These are phyloP conservation scores for Evansstolkia leycettana DNA, from an alignment of 495 filamentous ascomycete species.

Conservation along the genomic window DNA sequence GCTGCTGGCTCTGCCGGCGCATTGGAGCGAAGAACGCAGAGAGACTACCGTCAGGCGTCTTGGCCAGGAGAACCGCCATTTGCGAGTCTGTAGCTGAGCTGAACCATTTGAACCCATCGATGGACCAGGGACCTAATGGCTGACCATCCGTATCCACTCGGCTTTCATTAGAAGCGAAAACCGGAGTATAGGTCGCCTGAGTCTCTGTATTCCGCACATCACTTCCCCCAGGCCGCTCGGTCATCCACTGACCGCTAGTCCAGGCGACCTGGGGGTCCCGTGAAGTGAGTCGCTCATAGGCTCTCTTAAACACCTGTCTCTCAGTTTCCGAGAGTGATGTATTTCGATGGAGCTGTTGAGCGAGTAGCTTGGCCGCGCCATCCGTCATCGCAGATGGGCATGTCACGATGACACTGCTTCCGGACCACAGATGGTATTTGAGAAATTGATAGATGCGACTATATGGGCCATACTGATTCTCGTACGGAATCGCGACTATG, in stretches of 20 bases:
- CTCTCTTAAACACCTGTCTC: constrained; percentile 32
- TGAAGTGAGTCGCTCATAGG: constrained; percentile 37
- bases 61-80: constrained; percentile 49
- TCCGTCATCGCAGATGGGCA: constrained; percentile 53
- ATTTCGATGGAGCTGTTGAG: constrained; percentile 29
- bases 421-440: constrained; percentile 45
- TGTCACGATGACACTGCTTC: constrained; percentile 39
- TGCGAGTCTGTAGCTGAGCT: constrained; percentile 49
- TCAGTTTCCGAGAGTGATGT: constrained; percentile 7
- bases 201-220: constrained; percentile 54
- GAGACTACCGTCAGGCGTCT: constrained; percentile 29
- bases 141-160: constrained; percentile 18
- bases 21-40: constrained; percentile 50
- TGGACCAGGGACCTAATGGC: constrained; percentile 44
- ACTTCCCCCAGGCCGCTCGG: constrained; percentile 50
- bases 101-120: constrained; percentile 60
- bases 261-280: constrained; percentile 42
- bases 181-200: constrained; percentile 23
- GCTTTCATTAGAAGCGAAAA: constrained; percentile 1
- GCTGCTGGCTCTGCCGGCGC: constrained; percentile 19
- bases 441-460: constrained; percentile 44
- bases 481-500: constrained; percentile 5
- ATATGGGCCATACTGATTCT: constrained; percentile 23
- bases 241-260: constrained; percentile 69
- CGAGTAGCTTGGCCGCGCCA: constrained; percentile 44